phyloP scores from a whole-genome alignment of 108 stramenopile species.

The Fistulifera pelliculosa region DNA sequence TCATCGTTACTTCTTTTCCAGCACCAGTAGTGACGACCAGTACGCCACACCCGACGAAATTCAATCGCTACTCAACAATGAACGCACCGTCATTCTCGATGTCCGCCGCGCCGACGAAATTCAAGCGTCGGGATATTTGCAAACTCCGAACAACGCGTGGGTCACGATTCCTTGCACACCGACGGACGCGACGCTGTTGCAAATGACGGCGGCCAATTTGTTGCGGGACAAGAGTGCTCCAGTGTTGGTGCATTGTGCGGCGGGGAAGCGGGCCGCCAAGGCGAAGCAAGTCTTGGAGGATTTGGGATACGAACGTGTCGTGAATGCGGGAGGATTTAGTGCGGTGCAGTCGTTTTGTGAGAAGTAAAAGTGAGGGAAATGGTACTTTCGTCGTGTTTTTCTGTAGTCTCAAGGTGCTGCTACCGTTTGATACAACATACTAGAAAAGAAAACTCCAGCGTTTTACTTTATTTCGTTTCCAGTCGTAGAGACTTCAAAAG shows the following conservation, averaged over 20 bases:
- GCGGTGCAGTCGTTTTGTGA: background rate
- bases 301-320: constrained; percentile 10
- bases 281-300: constrained; percentile 40
- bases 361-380: no score
- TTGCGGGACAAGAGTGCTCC: constrained; percentile 18
- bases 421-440: no score
- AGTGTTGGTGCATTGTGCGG: constrained; percentile 40
- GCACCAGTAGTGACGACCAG: no score
- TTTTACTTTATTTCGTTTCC: no score
- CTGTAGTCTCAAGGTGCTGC: no score
- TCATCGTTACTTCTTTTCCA: no score
- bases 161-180: constrained; percentile 1
- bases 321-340: constrained; percentile 5
- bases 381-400: no score
- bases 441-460: no score
- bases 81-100: constrained; percentile 6
- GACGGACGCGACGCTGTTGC: background rate
- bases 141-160: background rate
- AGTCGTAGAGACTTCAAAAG: no score
- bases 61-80: background rate
- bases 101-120: constrained; percentile 7
- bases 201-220: background rate
- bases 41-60: constrained; percentile 1
- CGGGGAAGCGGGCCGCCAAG: constrained; percentile 41
- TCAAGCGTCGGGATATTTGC: background rate